Percentiles rank a stretch among this genome's conserved stretches.
Evolutionary conservation across 106 monocot species (phyloP).

Genomic region (Dioscorea dumetorum): DNA sequence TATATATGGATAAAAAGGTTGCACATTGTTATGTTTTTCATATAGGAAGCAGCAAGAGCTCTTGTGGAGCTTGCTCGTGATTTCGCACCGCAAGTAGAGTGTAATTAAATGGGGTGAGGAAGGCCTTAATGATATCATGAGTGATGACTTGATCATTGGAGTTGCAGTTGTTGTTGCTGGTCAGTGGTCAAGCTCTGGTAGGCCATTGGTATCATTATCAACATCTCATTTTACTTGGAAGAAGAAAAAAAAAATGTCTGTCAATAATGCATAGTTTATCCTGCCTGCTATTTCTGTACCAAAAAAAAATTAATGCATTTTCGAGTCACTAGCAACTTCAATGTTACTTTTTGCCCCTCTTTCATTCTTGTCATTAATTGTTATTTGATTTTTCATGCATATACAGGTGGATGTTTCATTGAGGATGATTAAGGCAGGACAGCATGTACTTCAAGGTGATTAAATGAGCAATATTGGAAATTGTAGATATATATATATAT

Average conservation of each 20-base stretch:
- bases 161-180: slow-evolving; percentile 92
- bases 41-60: slow-evolving; percentile 80
- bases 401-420: slow-evolving; percentile 87
- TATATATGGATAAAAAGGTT: too few relatives aligned
- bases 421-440: slow-evolving; percentile 72
- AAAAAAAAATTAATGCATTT: too few relatives aligned
- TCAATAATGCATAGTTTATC: too few relatives aligned
- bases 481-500: too few relatives aligned
- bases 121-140: slow-evolving; percentile 77
- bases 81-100: slow-evolving; percentile 71
- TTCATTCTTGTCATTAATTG: too few relatives aligned
- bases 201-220: not conserved
- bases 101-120: slow-evolving; percentile 85
- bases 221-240: too few relatives aligned
- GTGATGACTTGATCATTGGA: slow-evolving; percentile 62
- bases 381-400: not conserved
- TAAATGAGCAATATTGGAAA: not conserved
- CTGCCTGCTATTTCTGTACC: too few relatives aligned
- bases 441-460: slow-evolving; percentile 98
- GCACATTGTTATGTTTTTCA: not conserved
- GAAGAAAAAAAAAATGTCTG: too few relatives aligned
- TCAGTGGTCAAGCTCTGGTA: slow-evolving; percentile 90
- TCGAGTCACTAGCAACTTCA: too few relatives aligned
- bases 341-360: too few relatives aligned
- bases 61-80: slow-evolving; percentile 76